phyloP scores from a whole-genome alignment of 1,284 basidiomycete species.

The Lignosus rhinocerotis region DNA sequence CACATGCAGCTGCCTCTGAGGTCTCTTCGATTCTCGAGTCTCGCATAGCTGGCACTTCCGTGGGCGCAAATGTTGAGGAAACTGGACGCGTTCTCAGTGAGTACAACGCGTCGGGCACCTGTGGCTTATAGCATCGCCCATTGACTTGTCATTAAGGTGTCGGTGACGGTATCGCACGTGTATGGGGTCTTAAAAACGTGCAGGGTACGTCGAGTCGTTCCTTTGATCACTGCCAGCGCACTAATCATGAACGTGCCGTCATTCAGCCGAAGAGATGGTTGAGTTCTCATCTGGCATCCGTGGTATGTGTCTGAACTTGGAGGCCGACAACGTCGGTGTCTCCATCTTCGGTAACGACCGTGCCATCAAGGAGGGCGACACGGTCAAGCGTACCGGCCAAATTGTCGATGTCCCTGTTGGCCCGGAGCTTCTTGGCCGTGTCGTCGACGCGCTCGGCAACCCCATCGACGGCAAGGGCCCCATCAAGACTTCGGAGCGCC shows the following conservation, averaged over 20 bases:
- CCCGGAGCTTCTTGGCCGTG: constrained; percentile 94
- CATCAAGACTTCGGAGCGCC: constrained; percentile 89
- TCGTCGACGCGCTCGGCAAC: constrained; percentile 99
- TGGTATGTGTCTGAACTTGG: constrained; percentile 99
- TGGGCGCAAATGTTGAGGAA: constrained; percentile 96
- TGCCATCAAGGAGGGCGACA: constrained; percentile 99
- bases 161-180: constrained; percentile 99
- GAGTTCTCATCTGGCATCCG: constrained; percentile 99
- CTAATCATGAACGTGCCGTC: constrained; percentile 20
- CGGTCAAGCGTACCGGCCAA: constrained; percentile 99
- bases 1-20: constrained; percentile 89
- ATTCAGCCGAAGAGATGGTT: constrained; percentile 98
- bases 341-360: constrained; percentile 99
- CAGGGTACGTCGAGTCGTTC: constrained; percentile 62
- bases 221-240: constrained; percentile 3
- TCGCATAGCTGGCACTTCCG: constrained; percentile 91
- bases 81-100: constrained; percentile 96
- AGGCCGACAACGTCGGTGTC: constrained; percentile 99
- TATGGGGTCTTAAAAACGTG: constrained; percentile 92
- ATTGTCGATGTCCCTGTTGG: constrained; percentile 99
- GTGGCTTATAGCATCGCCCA: background rate
- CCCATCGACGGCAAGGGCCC: constrained; percentile 99
- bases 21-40: constrained; percentile 99
- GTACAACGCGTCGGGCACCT: constrained; percentile 34
- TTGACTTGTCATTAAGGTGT: constrained; percentile 63